phyloP scores from a whole-genome alignment of 345 rosid species.

The Rhodomyrtus tomentosa region DNA sequence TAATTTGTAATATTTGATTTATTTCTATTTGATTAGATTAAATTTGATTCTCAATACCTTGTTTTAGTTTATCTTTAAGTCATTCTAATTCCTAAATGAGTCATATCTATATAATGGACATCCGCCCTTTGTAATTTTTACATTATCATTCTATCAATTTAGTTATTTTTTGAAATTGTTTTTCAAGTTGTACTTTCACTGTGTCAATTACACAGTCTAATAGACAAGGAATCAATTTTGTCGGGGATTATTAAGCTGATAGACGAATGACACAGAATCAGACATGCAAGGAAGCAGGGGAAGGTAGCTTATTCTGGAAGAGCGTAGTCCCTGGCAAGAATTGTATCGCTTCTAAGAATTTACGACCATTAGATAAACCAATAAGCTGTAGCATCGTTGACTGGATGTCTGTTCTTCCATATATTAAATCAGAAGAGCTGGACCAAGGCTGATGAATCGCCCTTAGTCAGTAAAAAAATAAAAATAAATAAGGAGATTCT shows the following conservation, averaged over 20 bases:
- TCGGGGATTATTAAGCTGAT: not conserved
- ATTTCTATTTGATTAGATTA: too few relatives aligned
- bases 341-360: not conserved
- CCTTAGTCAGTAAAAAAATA: not conserved
- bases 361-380: not conserved
- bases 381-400: not conserved
- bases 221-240: not conserved
- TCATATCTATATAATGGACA: too few relatives aligned
- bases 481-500: not conserved
- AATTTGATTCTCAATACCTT: too few relatives aligned
- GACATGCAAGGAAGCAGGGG: not conserved
- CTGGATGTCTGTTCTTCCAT: not conserved
- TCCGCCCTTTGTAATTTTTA: too few relatives aligned
- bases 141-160: too few relatives aligned
- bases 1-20: too few relatives aligned
- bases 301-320: not conserved
- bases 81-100: too few relatives aligned
- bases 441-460: not conserved
- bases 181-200: too few relatives aligned
- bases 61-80: too few relatives aligned
- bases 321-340: not conserved
- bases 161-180: too few relatives aligned
- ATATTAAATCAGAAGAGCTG: not conserved
- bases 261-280: not conserved
- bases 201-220: too few relatives aligned